Conservation (phyloP, 2,329 filamentous ascomycete species). For the Microcera coccophila region DNA sequence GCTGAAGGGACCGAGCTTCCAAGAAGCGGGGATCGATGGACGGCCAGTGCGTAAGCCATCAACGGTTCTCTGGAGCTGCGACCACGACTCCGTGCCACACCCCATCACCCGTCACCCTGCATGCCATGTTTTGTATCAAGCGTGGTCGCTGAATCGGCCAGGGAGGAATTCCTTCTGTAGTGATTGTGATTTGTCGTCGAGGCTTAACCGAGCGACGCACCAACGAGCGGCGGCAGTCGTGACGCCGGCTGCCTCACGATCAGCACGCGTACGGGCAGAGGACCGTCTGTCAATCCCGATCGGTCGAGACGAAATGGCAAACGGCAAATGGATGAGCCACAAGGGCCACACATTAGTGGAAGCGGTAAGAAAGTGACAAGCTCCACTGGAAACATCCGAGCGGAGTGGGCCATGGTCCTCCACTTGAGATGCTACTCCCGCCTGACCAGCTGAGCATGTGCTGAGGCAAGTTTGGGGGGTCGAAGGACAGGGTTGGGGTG, state of each 20-base stretch:
- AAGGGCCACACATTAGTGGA: not conserved
- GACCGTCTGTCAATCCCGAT: not conserved
- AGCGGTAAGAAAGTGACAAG: not conserved
- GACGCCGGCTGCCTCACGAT: not conserved
- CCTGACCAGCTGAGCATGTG: conserved; percentile 2
- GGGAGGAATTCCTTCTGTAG: no score
- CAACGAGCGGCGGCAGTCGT: not conserved
- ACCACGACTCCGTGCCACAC: not conserved
- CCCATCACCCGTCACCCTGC: no score
- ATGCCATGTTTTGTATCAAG: no score
- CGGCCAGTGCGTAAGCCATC: conserved; percentile 9
- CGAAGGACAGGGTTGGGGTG: no score
- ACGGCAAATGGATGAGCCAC: not conserved
- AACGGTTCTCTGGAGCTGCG: not conserved
- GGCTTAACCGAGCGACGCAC: not conserved
- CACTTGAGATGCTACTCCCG: not conserved
- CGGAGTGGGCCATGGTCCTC: not conserved
- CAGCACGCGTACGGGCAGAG: no score
- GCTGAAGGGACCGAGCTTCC: not conserved
- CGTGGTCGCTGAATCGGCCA: not conserved
- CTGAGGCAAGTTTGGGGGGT: no score
- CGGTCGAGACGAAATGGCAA: not conserved
- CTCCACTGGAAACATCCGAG: not conserved
- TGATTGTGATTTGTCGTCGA: no score
- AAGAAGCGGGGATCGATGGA: conserved; percentile 15